Evolutionary conservation across 225 moss, liverwort and hornwort species (phyloP).

Genomic region (Takakia lepidozioides): DNA sequence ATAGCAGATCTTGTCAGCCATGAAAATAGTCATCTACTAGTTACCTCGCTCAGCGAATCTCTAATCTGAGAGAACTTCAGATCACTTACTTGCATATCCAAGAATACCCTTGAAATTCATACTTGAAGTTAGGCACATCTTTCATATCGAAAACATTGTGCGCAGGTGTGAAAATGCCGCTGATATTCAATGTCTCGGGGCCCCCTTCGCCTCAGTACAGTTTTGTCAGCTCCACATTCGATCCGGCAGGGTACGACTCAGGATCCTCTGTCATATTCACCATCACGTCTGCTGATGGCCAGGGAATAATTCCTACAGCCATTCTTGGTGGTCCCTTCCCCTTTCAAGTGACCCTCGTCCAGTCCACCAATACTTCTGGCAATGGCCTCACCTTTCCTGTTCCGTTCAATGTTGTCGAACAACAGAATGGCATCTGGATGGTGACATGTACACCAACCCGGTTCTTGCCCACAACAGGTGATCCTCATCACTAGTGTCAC

Average conservation of each 20-base stretch:
- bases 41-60: too few relatives aligned
- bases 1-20: too few relatives aligned
- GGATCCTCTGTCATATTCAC: slow-evolving; percentile 23
- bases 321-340: slow-evolving; percentile 21
- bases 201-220: slow-evolving; percentile 35
- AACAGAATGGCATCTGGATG: slow-evolving; percentile 29
- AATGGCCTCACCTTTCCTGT: slow-evolving; percentile 18
- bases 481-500: too few relatives aligned
- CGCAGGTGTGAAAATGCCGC: slow-evolving; percentile 21
- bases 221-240: slow-evolving; percentile 23
- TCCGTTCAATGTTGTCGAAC: slow-evolving; percentile 17
- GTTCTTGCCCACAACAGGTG: slow-evolving; percentile 23
- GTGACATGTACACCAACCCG: slow-evolving; percentile 30
- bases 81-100: too few relatives aligned
- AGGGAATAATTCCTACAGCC: slow-evolving; percentile 30
- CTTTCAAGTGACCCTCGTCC: slow-evolving; percentile 23
- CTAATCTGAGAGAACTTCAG: too few relatives aligned
- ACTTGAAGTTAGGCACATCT: too few relatives aligned
- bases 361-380: slow-evolving; percentile 12
- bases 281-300: slow-evolving; percentile 26
- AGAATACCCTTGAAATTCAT: too few relatives aligned
- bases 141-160: not conserved
- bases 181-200: slow-evolving; percentile 31
- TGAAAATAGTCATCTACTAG: too few relatives aligned
- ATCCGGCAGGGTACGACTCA: slow-evolving; percentile 15